These are phyloP conservation scores for Neophaeococcomyces aloes DNA, from an alignment of 2,329 filamentous ascomycete genomes.

Conservation along the genomic window DNA sequence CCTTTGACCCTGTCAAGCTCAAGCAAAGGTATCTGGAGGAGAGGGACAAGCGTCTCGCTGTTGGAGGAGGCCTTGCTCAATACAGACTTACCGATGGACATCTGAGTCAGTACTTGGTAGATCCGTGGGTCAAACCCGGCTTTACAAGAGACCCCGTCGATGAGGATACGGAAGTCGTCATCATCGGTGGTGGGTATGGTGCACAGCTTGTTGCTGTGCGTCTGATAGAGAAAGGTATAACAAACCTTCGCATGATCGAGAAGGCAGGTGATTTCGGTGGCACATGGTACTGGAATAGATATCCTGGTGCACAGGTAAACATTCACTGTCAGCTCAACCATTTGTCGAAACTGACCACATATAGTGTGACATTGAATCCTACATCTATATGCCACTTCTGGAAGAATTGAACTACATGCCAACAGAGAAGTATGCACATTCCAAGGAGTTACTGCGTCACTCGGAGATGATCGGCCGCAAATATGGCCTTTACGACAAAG, in stretches of 20 bases:
- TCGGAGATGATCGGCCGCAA: slow-evolving; percentile 12
- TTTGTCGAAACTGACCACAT: not conserved
- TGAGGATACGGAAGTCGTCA: slow-evolving; percentile 11
- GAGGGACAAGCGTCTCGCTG: slow-evolving; percentile 10
- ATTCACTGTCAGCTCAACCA: slow-evolving; percentile 5
- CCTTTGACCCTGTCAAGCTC: slow-evolving; percentile 12
- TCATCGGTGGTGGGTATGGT: slow-evolving; percentile 19
- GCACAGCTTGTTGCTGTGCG: slow-evolving; percentile 13
- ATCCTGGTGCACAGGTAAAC: slow-evolving; percentile 17
- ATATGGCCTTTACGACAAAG: slow-evolving; percentile 11
- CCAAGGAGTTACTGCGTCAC: slow-evolving; percentile 13
- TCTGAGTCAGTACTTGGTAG: slow-evolving; percentile 11
- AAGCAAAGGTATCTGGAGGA: slow-evolving; percentile 13
- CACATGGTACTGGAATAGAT: slow-evolving; percentile 22
- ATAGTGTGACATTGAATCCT: slow-evolving; percentile 7
- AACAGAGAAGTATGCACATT: slow-evolving; percentile 15
- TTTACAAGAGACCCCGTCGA: slow-evolving; percentile 7
- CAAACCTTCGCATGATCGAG: slow-evolving; percentile 12
- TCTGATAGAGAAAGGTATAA: slow-evolving; percentile 10
- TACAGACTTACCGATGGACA: slow-evolving; percentile 8
- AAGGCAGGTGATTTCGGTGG: slow-evolving; percentile 27
- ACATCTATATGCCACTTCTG: slow-evolving; percentile 17
- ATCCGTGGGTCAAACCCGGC: slow-evolving; percentile 11
- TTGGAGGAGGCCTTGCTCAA: slow-evolving; percentile 11
- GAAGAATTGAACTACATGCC: slow-evolving; percentile 17